These are phyloP conservation scores for Pichia cactophila DNA, from an alignment of 1,139 yeast species.

Conservation along the genomic window DNA sequence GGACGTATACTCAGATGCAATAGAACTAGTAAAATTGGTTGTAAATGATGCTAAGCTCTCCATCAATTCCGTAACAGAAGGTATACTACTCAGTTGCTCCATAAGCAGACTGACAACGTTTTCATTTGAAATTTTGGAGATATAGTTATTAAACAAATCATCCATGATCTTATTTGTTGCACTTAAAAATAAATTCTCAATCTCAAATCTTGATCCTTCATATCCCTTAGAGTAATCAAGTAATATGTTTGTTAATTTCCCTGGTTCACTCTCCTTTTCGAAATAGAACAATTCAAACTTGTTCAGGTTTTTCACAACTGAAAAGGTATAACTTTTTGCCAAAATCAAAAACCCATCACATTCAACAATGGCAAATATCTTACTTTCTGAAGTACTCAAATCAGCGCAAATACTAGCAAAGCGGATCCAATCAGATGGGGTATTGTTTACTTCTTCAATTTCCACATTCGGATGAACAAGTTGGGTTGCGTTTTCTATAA, in stretches of 20 bases:
- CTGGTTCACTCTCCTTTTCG: conserved; percentile 9
- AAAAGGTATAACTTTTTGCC: conserved; percentile 16
- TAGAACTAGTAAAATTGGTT: conserved; percentile 16
- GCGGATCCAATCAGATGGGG: conserved; percentile 45
- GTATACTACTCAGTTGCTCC: conserved; percentile 20
- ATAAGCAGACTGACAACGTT: conserved; percentile 21
- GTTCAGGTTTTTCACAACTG: conserved; percentile 25
- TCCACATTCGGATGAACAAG: conserved; percentile 10
- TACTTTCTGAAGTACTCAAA: conserved; percentile 52
- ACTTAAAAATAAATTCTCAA: neutral
- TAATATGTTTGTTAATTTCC: conserved; percentile 9
- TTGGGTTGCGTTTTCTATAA: conserved; percentile 13
- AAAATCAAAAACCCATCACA: conserved; percentile 14
- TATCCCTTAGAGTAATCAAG: conserved; percentile 11
- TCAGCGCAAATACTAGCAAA: conserved; percentile 62
- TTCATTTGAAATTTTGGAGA: conserved; percentile 24
- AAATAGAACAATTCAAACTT: conserved; percentile 24
- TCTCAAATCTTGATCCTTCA: neutral
- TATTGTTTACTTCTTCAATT: neutral
- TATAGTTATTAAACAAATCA: conserved; percentile 28
- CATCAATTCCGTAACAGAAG: conserved; percentile 22
- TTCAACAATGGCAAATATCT: conserved; percentile 26
- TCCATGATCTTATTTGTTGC: conserved; percentile 22
- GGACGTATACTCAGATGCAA: conserved; percentile 19
- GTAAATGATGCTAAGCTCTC: conserved; percentile 23